Conservation (phyloP, 2,329 filamentous ascomycete genomes). For the Trichothecium roseum region DNA sequence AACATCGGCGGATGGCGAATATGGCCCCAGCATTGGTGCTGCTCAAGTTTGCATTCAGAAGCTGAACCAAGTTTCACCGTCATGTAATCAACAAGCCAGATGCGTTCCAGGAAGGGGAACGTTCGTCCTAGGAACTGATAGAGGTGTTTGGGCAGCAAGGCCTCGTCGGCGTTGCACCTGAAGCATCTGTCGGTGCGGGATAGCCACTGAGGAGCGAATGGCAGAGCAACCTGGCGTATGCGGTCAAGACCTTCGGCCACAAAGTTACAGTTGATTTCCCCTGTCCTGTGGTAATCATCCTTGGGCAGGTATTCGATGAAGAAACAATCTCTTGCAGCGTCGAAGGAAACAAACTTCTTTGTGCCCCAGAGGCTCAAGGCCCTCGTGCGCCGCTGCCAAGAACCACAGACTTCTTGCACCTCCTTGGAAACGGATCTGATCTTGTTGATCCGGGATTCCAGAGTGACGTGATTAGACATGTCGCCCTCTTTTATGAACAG, state of each 20-base stretch:
- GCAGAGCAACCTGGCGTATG: conserved; percentile 28
- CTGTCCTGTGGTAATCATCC: conserved; percentile 14
- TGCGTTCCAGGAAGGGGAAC: conserved; percentile 28
- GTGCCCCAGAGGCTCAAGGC: no score
- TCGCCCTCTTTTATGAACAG: no score
- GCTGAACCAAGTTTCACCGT: conserved; percentile 14
- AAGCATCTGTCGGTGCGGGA: conserved; percentile 21
- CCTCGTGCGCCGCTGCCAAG: no score
- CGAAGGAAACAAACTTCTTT: no score
- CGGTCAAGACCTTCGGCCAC: conserved; percentile 17
- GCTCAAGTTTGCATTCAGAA: not conserved
- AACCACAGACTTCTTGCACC: no score
- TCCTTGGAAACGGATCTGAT: no score
- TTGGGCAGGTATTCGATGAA: conserved; percentile 19
- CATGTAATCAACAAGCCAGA: conserved; percentile 34
- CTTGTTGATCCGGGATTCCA: no score
- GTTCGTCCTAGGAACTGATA: conserved; percentile 32
- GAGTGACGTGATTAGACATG: no score
- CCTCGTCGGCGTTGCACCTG: conserved; percentile 10
- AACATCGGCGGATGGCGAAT: not conserved
- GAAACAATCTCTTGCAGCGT: not conserved
- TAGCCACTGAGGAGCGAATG: conserved; percentile 30
- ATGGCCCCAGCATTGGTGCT: not conserved
- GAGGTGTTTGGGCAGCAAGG: conserved; percentile 26
- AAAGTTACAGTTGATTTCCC: conserved; percentile 14